Evolutionary conservation across 345 rosid species (phyloP), one percentile per base, ranked within the genome.

Genomic region (Melastoma malabathricum): DNA sequence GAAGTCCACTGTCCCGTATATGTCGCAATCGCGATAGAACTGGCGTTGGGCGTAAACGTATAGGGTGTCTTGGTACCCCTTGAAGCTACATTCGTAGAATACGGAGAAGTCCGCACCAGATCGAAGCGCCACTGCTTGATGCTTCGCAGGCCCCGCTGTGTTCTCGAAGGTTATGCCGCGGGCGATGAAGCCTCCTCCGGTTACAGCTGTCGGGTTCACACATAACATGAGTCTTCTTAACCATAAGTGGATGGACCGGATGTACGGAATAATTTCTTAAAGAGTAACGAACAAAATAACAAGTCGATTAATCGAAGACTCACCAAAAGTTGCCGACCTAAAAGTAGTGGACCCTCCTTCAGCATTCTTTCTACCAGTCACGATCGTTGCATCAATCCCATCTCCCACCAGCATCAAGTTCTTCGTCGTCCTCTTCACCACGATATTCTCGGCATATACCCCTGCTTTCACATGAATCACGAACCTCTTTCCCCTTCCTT

Each of bases 61-160:
- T 20, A 89, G 63, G 41, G 97, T 89, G 69, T 89, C 95, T 59
- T 89, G 97, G 63, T 86, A 89, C 16, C 95, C 95, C 65, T 68
- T 81, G 83, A 89, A 74, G 68, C 94, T 72, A 56, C 97, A 86
- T 14, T 62, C 43, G 63, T 83, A 83, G 75, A 83, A 86, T 10
- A 89, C 88, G 0, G 95, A 75, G 66, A 73, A 70, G 48, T 86
- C 94, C 22, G 95, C 76, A 34, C 88, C 81, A 7, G 95, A 89
- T 2, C 90, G 81, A 52, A 89, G 73, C 9, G 95, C 95, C 34
- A 89, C 95, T 0, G 97, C 97, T 15, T 86, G 97, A 54, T 83
- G 79, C 15, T 86, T 83, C 55, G 59, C 56, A 1, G 95, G 90
- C 6, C 95, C 97, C 4, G 97, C 97, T 0, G 94, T 83, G 84